Evolutionary conservation across 495 filamentous ascomycete genomes (phyloP), one percentile per base, ranked within the genome.

Genomic region (Podospora pseudoanserina): DNA sequence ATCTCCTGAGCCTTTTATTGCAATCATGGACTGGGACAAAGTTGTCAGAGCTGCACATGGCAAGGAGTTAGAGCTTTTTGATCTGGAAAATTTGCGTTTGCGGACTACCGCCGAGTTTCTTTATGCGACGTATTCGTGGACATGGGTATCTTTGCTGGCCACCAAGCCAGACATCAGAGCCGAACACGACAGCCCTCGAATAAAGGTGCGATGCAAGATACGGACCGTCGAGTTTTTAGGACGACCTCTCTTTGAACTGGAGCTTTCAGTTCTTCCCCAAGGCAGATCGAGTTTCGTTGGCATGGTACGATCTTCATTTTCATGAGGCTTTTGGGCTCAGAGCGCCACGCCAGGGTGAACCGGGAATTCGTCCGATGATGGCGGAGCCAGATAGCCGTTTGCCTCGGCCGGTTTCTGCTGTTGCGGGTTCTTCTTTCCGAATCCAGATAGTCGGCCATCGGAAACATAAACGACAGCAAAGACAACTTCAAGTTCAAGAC

Each of bases 151-250:
- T 26, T 28, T 26, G 16, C 30, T 61, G 26, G 59, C 59, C 13
- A 30, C 59, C 32, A 26, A 26, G 9, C 59, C 59, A 9, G 59
- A 32, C 5, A 5, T 30, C 26, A 9, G 16, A 7, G 59, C 30
- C 27, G 59, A 61, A 18, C 16, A 61, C 26, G 59, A 23, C 23
- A 61, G 7, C 18, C 23, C 59, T 18, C 30, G 23, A 28, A 19
- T 28, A 3, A 63, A 23, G 20, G 61, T 63, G 15, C 16, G 18
- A 49, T 63, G 32, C 61, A 39, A 0, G 20, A 49, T 63, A 11
- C 34, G 19, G 4, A 63, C 61, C 13, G n/a, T 63, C 15, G 61
- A 63, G 15, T 63, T 63, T n/a, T 63, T 63, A 11, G 61, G 61
- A n/a, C 19, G 32, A 4, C 30, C 30, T 9, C 2, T 63, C 15